phyloP scores from a whole-genome alignment of 257 asterid genomes.

The Solanum arcanum region DNA sequence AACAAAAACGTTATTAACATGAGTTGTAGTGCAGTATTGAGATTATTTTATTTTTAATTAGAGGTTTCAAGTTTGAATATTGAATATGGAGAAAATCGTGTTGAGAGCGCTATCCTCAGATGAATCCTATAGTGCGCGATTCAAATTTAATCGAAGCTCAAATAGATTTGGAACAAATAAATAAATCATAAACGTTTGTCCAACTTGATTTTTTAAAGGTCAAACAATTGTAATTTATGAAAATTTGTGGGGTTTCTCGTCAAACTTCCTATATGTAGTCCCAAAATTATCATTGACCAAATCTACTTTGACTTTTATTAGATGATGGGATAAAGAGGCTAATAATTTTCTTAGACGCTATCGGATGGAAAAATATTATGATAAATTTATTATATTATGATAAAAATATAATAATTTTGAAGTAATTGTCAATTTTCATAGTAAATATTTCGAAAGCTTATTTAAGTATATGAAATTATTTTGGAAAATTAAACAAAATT shows the following conservation, averaged over 20 bases:
- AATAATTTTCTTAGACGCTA: background rate
- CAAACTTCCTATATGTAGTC: background rate
- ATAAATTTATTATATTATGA: background rate
- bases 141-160: accelerated
- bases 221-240: background rate
- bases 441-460: too few species aligned
- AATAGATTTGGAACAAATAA: too few species aligned
- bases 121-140: too few species aligned
- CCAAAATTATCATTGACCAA: background rate
- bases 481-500: too few species aligned
- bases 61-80: too few species aligned
- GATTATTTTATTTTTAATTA: too few species aligned
- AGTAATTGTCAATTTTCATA: too few species aligned
- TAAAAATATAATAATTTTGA: too few species aligned
- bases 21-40: too few species aligned
- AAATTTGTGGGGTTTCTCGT: background rate
- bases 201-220: background rate
- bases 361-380: background rate
- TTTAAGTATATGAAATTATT: too few species aligned
- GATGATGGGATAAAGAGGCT: background rate
- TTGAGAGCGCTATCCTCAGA: accelerated
- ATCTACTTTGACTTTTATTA: background rate
- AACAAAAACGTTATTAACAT: too few species aligned
- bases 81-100: too few species aligned
- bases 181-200: background rate